Percentiles rank a stretch among this genome's conserved stretches.
Conservation (phyloP, 306 rosid genomes). For the Vicia villosa region DNA sequence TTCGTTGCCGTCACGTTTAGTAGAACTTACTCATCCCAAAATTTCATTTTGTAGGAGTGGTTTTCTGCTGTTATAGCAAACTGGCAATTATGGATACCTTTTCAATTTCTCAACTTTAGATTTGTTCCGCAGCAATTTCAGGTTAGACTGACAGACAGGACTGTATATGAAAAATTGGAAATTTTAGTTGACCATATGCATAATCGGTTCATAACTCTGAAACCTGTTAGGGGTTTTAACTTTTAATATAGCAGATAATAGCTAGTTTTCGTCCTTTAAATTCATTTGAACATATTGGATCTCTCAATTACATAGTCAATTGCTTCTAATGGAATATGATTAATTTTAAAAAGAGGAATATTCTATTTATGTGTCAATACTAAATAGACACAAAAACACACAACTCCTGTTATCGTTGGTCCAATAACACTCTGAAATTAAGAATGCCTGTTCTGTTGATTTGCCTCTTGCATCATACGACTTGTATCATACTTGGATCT, state of each 20-base stretch:
- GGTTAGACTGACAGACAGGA: conserved; percentile 51
- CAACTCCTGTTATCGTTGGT: conserved; percentile 3
- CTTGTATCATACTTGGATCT: not conserved
- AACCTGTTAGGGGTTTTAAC: not conserved
- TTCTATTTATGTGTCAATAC: not conserved
- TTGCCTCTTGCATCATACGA: not conserved
- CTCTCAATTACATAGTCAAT: not conserved
- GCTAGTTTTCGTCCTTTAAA: not conserved
- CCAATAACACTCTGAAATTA: not conserved
- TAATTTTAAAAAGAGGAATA: not conserved
- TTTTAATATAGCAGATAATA: not conserved
- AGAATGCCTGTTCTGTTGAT: conserved; percentile 1
- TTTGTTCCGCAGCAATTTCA: conserved; percentile 96
- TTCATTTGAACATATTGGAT: not conserved
- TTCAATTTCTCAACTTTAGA: conserved; percentile 93
- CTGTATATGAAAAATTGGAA: conserved; percentile 3
- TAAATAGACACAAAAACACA: not conserved
- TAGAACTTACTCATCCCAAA: conserved; percentile 31
- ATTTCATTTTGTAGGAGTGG: conserved; percentile 74
- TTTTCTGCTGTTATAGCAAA: conserved; percentile 82
- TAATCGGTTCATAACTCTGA: conserved; percentile 10
- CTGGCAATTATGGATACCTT: conserved; percentile 98
- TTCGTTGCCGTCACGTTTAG: conserved; percentile 14
- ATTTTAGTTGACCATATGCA: conserved; percentile 30
- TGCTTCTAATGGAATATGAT: not conserved